Evolutionary conservation across 441 rosid genomes (phyloP).

Genomic region (Erysimum cheiri): DNA sequence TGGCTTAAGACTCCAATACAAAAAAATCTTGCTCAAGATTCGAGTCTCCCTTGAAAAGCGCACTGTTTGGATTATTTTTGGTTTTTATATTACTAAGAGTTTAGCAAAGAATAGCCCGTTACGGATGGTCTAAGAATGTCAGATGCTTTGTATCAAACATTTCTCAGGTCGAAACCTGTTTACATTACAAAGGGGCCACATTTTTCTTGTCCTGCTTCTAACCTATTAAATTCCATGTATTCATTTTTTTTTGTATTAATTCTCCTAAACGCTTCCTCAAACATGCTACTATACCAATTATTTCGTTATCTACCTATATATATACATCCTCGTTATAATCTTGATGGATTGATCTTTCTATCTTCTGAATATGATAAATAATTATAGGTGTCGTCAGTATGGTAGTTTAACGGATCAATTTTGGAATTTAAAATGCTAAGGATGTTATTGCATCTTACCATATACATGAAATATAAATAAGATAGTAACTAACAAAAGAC

Average conservation of each 20-base stretch:
- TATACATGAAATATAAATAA: slow-evolving; percentile 30
- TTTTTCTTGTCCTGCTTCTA: background rate
- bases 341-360: background rate
- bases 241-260: slow-evolving; percentile 18
- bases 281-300: background rate
- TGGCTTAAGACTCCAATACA: too few species aligned
- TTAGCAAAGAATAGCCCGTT: too few species aligned
- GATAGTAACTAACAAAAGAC: slow-evolving; percentile 28
- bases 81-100: too few species aligned
- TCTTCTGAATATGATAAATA: background rate
- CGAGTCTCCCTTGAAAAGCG: too few species aligned
- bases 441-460: slow-evolving; percentile 28
- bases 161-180: background rate
- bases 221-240: slow-evolving; percentile 2
- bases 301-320: background rate
- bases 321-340: background rate
- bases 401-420: background rate
- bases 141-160: background rate
- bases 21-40: too few species aligned
- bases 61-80: too few species aligned
- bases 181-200: background rate
- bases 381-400: background rate
- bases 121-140: too few species aligned
- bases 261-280: slow-evolving; percentile 15
- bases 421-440: background rate